These are phyloP conservation scores for Xanthoconium separans DNA, from an alignment of 1,284 basidiomycete species.

Conservation along the genomic window DNA sequence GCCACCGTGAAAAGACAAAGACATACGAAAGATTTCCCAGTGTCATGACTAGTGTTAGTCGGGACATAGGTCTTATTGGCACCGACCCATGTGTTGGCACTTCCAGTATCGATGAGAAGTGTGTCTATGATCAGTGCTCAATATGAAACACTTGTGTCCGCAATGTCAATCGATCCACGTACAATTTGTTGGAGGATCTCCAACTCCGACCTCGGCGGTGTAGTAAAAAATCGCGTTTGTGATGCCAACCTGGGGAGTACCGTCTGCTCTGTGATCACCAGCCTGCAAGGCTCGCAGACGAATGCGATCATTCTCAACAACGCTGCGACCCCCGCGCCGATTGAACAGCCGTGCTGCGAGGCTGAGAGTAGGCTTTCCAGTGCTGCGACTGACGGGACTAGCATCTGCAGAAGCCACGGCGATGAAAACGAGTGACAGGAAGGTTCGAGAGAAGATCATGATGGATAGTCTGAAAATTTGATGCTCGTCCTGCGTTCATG, in stretches of 20 bases:
- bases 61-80: slow-evolving; percentile 37
- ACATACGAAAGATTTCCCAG: slow-evolving; percentile 40
- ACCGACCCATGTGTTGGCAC: slow-evolving; percentile 40
- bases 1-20: background rate
- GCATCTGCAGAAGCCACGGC: slow-evolving; percentile 14
- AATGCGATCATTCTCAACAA: background rate
- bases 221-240: background rate
- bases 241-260: background rate
- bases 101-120: slow-evolving; percentile 32
- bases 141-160: background rate
- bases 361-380: slow-evolving; percentile 8
- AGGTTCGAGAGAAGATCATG: slow-evolving; percentile 19
- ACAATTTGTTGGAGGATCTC: slow-evolving; percentile 44
- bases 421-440: slow-evolving; percentile 15
- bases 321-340: background rate
- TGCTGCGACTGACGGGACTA: slow-evolving; percentile 4
- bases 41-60: slow-evolving; percentile 44
- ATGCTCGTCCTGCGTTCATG: no score
- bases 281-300: slow-evolving; percentile 1
- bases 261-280: no score
- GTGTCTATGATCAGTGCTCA: slow-evolving; percentile 13
- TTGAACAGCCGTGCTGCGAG: background rate
- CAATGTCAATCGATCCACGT: slow-evolving; percentile 14
- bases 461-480: background rate
- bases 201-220: slow-evolving; percentile 37